A percentile compares a stretch with the other conserved stretches of the same genome.
These are phyloP conservation scores for Luffa acutangula DNA, from an alignment of 306 rosid species.

Conservation along the genomic window DNA sequence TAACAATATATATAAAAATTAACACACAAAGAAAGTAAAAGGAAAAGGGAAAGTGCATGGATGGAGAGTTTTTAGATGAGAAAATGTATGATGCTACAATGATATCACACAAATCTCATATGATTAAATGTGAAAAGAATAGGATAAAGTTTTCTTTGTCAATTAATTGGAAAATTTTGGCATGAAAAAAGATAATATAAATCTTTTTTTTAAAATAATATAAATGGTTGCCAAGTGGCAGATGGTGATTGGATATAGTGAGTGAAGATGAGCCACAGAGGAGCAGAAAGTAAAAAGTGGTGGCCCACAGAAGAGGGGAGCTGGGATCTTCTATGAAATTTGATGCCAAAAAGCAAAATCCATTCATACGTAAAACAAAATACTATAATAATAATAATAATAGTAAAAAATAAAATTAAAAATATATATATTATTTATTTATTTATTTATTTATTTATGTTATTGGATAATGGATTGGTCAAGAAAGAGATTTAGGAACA, in stretches of 20 bases:
- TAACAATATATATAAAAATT: too few relatives aligned
- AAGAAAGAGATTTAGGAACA: background rate
- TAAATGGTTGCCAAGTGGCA: background rate
- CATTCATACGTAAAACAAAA: slow-evolving; percentile 11
- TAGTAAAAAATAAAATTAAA: background rate
- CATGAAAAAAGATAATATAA: background rate
- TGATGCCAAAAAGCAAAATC: slow-evolving; percentile 4
- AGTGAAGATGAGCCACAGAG: background rate
- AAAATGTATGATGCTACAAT: background rate
- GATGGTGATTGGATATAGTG: background rate
- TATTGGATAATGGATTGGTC: background rate
- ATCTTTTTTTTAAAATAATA: too few relatives aligned
- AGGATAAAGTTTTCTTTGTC: background rate
- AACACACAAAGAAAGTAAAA: too few relatives aligned
- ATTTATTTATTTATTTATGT: background rate
- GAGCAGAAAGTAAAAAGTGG: background rate
- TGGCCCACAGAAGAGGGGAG: slow-evolving; percentile 3
- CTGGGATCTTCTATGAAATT: slow-evolving; percentile 1
- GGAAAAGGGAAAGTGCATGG: too few relatives aligned
- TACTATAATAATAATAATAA: background rate
- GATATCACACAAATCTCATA: background rate
- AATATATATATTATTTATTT: too few relatives aligned
- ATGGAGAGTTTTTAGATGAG: background rate
- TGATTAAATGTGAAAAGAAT: background rate
- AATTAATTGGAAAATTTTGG: background rate